Evolutionary conservation across 2,329 filamentous ascomycete genomes (phyloP).

Genomic region (Microcera coccophila): DNA sequence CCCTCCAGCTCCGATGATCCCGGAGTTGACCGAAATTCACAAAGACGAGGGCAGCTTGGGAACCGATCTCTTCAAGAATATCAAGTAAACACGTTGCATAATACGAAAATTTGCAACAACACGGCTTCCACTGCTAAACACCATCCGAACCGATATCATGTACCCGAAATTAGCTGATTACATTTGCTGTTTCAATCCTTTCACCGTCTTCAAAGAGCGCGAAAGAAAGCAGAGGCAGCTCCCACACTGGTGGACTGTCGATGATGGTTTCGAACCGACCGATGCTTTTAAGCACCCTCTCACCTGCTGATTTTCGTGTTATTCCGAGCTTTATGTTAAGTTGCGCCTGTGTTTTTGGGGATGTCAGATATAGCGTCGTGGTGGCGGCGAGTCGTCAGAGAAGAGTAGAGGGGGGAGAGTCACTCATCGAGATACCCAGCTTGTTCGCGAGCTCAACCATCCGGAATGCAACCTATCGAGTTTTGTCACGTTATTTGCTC

Average conservation of each 20-base stretch:
- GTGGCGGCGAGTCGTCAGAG: conserved; percentile 10
- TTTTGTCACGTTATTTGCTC: conserved; percentile 19
- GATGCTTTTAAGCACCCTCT: conserved; percentile 15
- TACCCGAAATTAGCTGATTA: too few relatives aligned
- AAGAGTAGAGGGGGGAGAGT: conserved; percentile 25
- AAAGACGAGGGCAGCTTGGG: conserved; percentile 47
- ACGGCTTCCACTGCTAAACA: background rate
- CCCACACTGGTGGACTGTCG: conserved; percentile 25
- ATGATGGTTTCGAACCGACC: conserved; percentile 22
- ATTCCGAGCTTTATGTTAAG: conserved; percentile 11
- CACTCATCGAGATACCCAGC: conserved; percentile 40
- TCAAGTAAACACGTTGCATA: conserved; percentile 42
- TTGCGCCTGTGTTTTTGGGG: conserved; percentile 11
- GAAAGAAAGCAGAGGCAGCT: too few relatives aligned
- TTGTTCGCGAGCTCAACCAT: conserved; percentile 35
- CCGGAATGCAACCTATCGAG: conserved; percentile 30
- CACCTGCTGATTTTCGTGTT: conserved; percentile 13
- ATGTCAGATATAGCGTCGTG: conserved; percentile 6
- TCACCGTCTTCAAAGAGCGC: too few relatives aligned
- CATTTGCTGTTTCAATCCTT: too few relatives aligned
- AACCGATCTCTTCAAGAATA: conserved; percentile 55
- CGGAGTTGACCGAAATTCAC: conserved; percentile 52
- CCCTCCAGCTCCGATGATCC: conserved; percentile 59
- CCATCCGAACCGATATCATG: too few relatives aligned
- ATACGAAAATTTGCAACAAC: conserved; percentile 1